Evolutionary conservation across 2,329 filamentous ascomycete species (phyloP).

Genomic region (Alternaria rosae): DNA sequence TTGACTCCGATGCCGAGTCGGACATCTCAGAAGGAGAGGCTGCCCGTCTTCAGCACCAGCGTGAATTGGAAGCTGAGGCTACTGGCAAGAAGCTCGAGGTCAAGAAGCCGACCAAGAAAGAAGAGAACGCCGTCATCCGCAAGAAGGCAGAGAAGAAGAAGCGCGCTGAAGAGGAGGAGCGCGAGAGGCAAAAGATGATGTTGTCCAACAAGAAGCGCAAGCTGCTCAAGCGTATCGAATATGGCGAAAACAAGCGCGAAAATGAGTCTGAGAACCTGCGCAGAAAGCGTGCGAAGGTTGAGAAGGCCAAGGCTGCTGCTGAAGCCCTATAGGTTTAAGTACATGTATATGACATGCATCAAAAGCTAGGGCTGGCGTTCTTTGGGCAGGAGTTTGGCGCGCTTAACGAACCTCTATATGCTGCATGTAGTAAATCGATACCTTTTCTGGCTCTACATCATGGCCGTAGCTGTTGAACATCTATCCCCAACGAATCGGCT

Average conservation of each 20-base stretch:
- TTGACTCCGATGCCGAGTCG: conserved; percentile 58
- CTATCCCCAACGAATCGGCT: not conserved
- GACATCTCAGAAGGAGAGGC: conserved; percentile 63
- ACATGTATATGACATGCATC: conserved; percentile 11
- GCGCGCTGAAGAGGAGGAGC: conserved; percentile 78
- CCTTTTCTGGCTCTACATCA: not conserved
- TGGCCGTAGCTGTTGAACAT: not conserved
- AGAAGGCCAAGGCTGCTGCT: conserved; percentile 60
- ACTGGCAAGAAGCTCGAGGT: conserved; percentile 66
- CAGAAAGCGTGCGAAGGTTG: conserved; percentile 88
- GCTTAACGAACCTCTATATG: conserved; percentile 12
- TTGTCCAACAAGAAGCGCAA: conserved; percentile 97
- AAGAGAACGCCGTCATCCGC: conserved; percentile 72
- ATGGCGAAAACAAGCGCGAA: conserved; percentile 92
- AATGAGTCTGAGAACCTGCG: conserved; percentile 87
- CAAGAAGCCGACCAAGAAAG: conserved; percentile 53
- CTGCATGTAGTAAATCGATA: conserved; percentile 9
- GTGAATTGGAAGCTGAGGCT: conserved; percentile 91
- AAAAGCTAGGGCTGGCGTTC: conserved; percentile 27
- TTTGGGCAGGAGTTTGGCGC: conserved; percentile 18
- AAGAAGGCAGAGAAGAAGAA: conserved; percentile 69
- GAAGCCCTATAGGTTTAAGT: conserved; percentile 27
- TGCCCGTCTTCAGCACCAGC: conserved; percentile 76
- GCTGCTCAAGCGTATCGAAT: conserved; percentile 96
- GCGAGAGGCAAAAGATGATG: conserved; percentile 97